phyloP scores from a whole-genome alignment of 2,329 filamentous ascomycete genomes.

The Graphiopsis chlorocephala region DNA sequence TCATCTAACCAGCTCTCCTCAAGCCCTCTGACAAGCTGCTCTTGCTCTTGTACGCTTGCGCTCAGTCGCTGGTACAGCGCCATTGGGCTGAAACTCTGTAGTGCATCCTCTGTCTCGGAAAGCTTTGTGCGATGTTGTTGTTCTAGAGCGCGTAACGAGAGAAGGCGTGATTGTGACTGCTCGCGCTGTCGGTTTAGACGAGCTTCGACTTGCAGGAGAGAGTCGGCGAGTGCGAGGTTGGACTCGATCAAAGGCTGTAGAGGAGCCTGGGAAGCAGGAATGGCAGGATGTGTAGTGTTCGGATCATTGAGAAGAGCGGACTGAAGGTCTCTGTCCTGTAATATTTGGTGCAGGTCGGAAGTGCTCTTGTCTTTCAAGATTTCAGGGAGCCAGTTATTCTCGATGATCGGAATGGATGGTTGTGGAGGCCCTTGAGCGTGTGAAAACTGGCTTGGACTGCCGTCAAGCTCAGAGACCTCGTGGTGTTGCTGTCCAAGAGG shows the following conservation, averaged over 20 bases:
- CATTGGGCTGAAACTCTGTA: constrained; percentile 81
- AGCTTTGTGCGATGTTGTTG: constrained; percentile 90
- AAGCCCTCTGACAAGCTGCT: constrained; percentile 72
- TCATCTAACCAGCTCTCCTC: constrained; percentile 90
- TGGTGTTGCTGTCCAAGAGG: constrained; percentile 35
- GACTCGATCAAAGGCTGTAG: constrained; percentile 64
- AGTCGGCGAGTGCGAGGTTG: constrained; percentile 68
- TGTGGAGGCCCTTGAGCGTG: constrained; percentile 23
- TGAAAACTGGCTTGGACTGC: constrained; percentile 16
- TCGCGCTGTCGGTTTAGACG: constrained; percentile 62
- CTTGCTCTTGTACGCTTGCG: constrained; percentile 78
- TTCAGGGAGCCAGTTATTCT: constrained; percentile 74
- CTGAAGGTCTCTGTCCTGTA: constrained; percentile 64
- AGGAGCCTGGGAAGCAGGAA: constrained; percentile 61
- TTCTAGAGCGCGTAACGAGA: constrained; percentile 81
- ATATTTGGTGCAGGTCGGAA: constrained; percentile 70
- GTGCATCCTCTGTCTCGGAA: constrained; percentile 78
- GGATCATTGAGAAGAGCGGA: constrained; percentile 69
- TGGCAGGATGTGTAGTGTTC: constrained; percentile 68
- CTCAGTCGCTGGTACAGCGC: constrained; percentile 79
- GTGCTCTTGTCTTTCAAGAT: constrained; percentile 78
- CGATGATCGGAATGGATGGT: constrained; percentile 27
- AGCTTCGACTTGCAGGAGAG: constrained; percentile 60
- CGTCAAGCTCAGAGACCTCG: constrained; percentile 30
- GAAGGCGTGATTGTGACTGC: constrained; percentile 73